phyloP scores from a whole-genome alignment of 176 grass and related monocot species.

The Oryza glaberrima region DNA sequence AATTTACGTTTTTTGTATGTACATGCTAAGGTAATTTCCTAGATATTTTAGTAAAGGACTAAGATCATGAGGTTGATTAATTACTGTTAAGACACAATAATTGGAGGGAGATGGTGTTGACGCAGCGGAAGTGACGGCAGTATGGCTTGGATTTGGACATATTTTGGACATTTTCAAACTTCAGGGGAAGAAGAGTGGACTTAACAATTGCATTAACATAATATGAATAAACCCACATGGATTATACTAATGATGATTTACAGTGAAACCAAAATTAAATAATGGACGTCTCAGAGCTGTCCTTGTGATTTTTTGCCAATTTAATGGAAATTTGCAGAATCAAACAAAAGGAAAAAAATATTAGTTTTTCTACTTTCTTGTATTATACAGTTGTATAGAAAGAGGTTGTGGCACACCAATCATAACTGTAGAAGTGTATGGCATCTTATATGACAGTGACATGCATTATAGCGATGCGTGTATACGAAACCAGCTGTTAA shows the following conservation, averaged over 20 bases:
- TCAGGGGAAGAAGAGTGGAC: not conserved
- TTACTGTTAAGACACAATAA: not conserved
- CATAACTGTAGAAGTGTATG: constrained; percentile 1
- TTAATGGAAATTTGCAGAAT: not conserved
- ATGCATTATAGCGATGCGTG: constrained; percentile 16
- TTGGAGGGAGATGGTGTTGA: constrained; percentile 34
- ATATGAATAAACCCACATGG: not conserved
- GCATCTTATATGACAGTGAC: constrained; percentile 30
- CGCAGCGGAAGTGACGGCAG: constrained; percentile 16
- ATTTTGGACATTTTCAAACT: constrained; percentile 29
- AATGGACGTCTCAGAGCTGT: not conserved
- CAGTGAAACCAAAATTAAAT: not conserved
- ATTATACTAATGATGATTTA: not conserved
- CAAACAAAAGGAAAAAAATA: not conserved
- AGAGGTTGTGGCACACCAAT: constrained; percentile 19
- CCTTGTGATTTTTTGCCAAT: not conserved
- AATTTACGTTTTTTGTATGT: not conserved
- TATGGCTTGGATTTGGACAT: constrained; percentile 17
- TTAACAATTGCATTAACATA: not conserved
- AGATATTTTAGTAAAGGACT: not conserved
- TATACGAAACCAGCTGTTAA: constrained; percentile 21
- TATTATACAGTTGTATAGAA: constrained; percentile 13
- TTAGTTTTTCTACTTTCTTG: not conserved
- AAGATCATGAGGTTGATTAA: not conserved
- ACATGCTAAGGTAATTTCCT: not conserved